Evolutionary conservation across 1,139 yeast genomes (phyloP).

Genomic region (Geotrichum candidum): DNA sequence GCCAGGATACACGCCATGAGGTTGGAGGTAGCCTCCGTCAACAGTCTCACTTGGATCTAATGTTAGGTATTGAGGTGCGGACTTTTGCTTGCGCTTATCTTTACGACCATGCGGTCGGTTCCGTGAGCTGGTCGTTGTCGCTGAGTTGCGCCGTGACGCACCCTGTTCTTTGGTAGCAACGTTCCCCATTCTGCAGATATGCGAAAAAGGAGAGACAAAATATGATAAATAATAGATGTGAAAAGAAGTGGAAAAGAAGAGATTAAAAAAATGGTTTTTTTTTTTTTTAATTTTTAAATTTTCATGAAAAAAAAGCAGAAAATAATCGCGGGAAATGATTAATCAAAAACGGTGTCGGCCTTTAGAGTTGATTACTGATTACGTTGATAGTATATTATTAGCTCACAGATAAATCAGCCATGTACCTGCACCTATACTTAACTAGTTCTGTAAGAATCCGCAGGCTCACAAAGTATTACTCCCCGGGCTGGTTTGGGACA

Average conservation of each 20-base stretch:
- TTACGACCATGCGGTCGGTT: neutral
- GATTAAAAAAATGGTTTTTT: neutral
- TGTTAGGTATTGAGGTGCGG: conserved; percentile 19
- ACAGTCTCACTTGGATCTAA: conserved; percentile 40
- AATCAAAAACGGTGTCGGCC: neutral
- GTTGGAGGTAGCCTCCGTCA: conserved; percentile 55
- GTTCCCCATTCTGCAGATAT: conserved; percentile 7
- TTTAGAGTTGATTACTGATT: neutral
- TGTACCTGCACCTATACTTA: no score
- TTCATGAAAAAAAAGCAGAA: neutral
- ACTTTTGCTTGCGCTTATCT: conserved; percentile 1
- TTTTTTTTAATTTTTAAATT: neutral
- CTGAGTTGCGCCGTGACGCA: neutral
- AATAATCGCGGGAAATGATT: neutral
- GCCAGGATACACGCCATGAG: conserved; percentile 77
- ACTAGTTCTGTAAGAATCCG: no score
- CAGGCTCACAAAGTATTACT: no score
- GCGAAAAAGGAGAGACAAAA: neutral
- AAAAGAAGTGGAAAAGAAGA: neutral
- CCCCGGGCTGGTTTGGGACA: no score
- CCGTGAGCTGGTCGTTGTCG: neutral
- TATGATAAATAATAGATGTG: neutral
- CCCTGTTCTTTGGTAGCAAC: conserved; percentile 7
- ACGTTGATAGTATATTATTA: neutral
- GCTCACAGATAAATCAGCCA: neutral